Base-by-base conservation (phyloP, 73 alveolate genomes). In the Uronychia binucleata region DNA sequence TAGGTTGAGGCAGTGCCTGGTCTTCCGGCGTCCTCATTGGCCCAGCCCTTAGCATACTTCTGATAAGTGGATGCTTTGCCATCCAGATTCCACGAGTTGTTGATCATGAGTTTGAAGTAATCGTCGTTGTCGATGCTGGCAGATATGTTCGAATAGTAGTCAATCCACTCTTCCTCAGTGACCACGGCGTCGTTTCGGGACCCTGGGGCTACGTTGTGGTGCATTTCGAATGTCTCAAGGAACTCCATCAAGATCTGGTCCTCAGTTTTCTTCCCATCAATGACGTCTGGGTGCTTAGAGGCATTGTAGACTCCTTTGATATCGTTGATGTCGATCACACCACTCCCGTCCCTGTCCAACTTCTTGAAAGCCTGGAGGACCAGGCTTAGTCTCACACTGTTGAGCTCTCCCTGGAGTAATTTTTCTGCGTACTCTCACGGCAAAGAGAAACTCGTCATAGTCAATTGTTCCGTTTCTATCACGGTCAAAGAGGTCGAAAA, bases 381-480 rank as follows among this genome's bases (percentile, higher is more conserved):
- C 33, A 93, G 77, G 86, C 78, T 90, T 78, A 58, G 86, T 75
- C 97, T 85, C 78, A 29, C 59, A 28, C 82, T 88, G 78, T 83
- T 86, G 94, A 93, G 91, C 31, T 93, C 94, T 80, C 97, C 97
- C 90, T n/a, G n/a, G n/a, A n/a, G n/a, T n/a, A n/a, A n/a, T n/a
- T n/a, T n/a, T n/a, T n/a, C n/a, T n/a, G n/a, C 92, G n/a, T n/a
- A n/a, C 85, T n/a, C 90, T 74, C 31, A 93, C 75, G 0, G 87
- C 59, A 35, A 87, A 78, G 26, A 93, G 33, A 85, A 93, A 90
- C 85, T 93, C 97, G 35, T 93, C 97, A 75, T 91, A 93, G 77
- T 93, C 92, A 33, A 93, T 83, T 34, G 86, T n/a, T 77, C 93
- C 93, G 77, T 86, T 77, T 76, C 95, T 90, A 58, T 93, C 86